Percentiles rank a stretch among this genome's conserved stretches.
phyloP scores from a whole-genome alignment of 345 rosid genomes.

The Crucihimalaya himalaica region DNA sequence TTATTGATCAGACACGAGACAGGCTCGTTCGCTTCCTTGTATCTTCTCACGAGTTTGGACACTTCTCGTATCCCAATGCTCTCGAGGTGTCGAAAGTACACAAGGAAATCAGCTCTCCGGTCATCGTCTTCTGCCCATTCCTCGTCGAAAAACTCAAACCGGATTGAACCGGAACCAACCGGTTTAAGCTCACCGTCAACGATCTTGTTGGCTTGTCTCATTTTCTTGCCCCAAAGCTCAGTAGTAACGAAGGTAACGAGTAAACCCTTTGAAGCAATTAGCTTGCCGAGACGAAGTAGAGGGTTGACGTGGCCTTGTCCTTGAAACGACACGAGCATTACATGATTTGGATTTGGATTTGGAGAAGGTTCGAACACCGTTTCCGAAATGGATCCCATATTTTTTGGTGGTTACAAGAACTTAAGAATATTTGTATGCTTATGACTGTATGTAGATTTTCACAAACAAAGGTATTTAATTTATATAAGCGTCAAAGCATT shows the following conservation, averaged over 20 bases:
- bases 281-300: conserved; percentile 66
- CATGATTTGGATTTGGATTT: conserved; percentile 40
- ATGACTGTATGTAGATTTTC: not conserved
- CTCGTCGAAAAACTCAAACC: conserved; percentile 71
- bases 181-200: conserved; percentile 50
- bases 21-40: conserved; percentile 46
- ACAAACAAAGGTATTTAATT: not conserved
- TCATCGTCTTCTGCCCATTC: conserved; percentile 58
- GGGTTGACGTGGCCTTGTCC: conserved; percentile 87
- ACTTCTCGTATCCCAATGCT: conserved; percentile 46
- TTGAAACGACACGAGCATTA: conserved; percentile 70
- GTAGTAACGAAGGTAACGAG: conserved; percentile 66
- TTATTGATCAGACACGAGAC: conserved; percentile 74
- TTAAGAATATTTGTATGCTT: not conserved
- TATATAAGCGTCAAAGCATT: not conserved
- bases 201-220: conserved; percentile 54
- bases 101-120: conserved; percentile 43
- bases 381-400: conserved; percentile 21
- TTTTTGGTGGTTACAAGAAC: not conserved
- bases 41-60: conserved; percentile 45
- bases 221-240: conserved; percentile 47
- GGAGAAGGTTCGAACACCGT: conserved; percentile 2
- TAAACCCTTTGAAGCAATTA: conserved; percentile 65
- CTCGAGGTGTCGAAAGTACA: conserved; percentile 57
- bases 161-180: conserved; percentile 58